Evolutionary conservation across 1,284 basidiomycete genomes (phyloP), one percentile per base, ranked within the genome.

Genomic region (Malassezia globosa): DNA sequence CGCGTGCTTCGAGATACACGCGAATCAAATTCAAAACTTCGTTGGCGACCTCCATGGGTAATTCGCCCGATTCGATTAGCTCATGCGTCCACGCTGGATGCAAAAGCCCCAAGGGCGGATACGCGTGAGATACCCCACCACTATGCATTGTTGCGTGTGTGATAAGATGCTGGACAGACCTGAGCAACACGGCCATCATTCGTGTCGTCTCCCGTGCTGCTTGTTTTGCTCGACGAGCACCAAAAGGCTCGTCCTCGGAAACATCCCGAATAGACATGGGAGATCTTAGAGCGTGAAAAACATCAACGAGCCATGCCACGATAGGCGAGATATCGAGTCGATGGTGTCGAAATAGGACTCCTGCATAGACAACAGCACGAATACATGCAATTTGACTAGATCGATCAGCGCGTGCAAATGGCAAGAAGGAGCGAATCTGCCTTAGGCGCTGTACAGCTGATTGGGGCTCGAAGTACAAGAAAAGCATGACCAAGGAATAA

Each of bases 281-380:
- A 76, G 78, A 58, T 88, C 85, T n/a, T 74, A 69, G 51, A 80
- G 73, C 66, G 2, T 74, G 71, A 2, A 80, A 75, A 56, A 87
- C 82, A 2, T 81, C 80, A 2, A 76, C 75, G 31, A 88, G 75
- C 81, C 87, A 88, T 2, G 73, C 75, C 8, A 81, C 73, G 3
- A 84, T 77, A 0, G 77, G 77, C 14, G 76, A 66, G 11, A 88
- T 62, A 2, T 78, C 73, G 7, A 83, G 68, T 0, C 71, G 64
- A 39, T 82, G 78, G 51, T 82, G 79, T 18, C 80, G 77, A 59
- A 82, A 76, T 10, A 87, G 77, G 21, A 81, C 79, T 0, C 79
- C 80, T 18, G 87, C 78, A 64, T 84, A 81, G 78, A 84, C 82
- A 64, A 85, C 76, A 0, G 85, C 86, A 7, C 85, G 80, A 42